phyloP scores from a whole-genome alignment of 345 rosid species.

The Salix suchowensis region DNA sequence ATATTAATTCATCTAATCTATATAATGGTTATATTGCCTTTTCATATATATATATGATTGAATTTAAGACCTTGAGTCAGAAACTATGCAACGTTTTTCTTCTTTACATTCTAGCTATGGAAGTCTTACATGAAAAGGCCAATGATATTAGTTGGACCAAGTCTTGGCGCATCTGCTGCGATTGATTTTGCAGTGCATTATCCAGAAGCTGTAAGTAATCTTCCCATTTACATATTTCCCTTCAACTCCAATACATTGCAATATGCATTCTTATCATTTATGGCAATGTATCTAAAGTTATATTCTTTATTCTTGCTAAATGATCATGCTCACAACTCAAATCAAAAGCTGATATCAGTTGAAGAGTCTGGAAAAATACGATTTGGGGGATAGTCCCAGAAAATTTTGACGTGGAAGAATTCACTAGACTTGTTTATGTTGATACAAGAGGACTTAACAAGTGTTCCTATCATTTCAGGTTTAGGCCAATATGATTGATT shows the following conservation, averaged over 20 bases:
- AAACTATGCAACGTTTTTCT: slow-evolving; percentile 6
- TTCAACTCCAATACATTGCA: neutral
- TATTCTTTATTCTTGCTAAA: neutral
- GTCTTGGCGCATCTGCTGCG: slow-evolving; percentile 95
- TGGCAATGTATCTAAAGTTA: neutral
- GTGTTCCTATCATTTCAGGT: neutral
- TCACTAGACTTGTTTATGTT: neutral
- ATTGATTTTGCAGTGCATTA: slow-evolving; percentile 71
- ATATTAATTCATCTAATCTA: too few relatives aligned
- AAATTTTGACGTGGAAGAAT: neutral
- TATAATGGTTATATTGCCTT: too few relatives aligned
- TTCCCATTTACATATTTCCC: neutral
- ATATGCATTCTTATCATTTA: neutral
- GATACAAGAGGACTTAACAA: neutral
- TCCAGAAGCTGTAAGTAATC: slow-evolving; percentile 74
- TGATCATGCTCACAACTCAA: neutral
- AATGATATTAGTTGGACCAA: slow-evolving; percentile 80
- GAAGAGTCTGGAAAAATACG: neutral
- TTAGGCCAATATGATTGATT: neutral
- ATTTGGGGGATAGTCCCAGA: neutral
- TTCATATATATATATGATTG: neutral
- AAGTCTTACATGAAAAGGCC: slow-evolving; percentile 72
- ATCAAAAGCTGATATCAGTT: neutral
- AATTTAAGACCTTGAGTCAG: neutral
- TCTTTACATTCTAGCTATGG: slow-evolving; percentile 57